A percentile compares a stretch with the other conserved stretches of the same genome.
phyloP scores from a whole-genome alignment of 176 grass and related monocot genomes.

The Oryza australiensis region DNA sequence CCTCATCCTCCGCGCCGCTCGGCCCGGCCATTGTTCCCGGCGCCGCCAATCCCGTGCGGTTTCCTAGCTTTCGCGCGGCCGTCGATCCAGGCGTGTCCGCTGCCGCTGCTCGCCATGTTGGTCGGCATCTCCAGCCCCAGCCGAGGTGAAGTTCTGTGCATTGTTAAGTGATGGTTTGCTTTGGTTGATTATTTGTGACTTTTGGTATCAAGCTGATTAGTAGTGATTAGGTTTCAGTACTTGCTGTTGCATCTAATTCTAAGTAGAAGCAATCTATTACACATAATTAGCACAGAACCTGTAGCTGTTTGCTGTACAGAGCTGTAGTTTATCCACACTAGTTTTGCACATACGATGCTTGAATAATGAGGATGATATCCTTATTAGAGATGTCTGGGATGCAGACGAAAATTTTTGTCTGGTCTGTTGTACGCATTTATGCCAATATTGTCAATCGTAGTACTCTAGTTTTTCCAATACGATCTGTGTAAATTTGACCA shows the following conservation, averaged over 20 bases:
- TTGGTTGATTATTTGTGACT: neutral
- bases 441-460: neutral
- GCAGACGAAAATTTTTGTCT: neutral
- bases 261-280: neutral
- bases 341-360: neutral
- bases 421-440: neutral
- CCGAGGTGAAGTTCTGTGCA: conserved; percentile 31
- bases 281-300: neutral
- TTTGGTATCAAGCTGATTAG: neutral
- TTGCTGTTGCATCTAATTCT: neutral
- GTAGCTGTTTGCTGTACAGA: neutral
- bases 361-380: neutral
- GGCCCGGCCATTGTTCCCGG: neutral
- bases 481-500: neutral
- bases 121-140: conserved; percentile 38
- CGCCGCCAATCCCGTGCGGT: conserved; percentile 14
- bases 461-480: neutral
- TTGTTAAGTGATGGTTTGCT: neutral
- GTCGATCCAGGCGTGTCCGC: conserved; percentile 7
- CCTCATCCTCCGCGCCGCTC: neutral
- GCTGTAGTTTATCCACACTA: neutral
- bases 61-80: conserved; percentile 16
- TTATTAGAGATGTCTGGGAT: neutral
- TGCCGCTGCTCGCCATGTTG: conserved; percentile 13
- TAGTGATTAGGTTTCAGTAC: neutral